Conservation (phyloP, 768 basidiomycete genomes). For the Tulasnella calospora region DNA sequence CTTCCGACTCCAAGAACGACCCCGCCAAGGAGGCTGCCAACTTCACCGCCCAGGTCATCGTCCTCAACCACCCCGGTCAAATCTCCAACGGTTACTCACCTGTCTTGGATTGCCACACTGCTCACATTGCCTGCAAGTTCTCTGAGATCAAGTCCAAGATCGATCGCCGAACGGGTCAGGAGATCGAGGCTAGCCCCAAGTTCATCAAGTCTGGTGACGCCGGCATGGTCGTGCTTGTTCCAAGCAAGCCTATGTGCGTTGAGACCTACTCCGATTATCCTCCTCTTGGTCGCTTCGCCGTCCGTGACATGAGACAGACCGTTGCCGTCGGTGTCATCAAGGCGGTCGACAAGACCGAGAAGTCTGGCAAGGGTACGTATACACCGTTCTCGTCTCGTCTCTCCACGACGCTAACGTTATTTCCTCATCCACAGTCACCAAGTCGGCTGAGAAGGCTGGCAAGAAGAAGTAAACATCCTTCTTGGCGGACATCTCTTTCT, state of each 20-base stretch:
- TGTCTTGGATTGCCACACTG: slow-evolving; percentile 99
- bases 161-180: slow-evolving; percentile 96
- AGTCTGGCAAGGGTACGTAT: slow-evolving; percentile 72
- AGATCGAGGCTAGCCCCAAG: slow-evolving; percentile 82
- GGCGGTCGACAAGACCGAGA: slow-evolving; percentile 88
- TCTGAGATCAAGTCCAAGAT: slow-evolving; percentile 98
- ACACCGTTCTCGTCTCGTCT: not conserved
- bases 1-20: slow-evolving; percentile 99
- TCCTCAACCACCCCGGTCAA: slow-evolving; percentile 99
- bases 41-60: slow-evolving; percentile 99
- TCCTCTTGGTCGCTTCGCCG: slow-evolving; percentile 98
- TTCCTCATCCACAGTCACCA: slow-evolving; percentile 56
- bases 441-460: slow-evolving; percentile 89
- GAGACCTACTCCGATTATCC: slow-evolving; percentile 96
- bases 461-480: slow-evolving; percentile 33
- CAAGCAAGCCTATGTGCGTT: slow-evolving; percentile 94
- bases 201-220: slow-evolving; percentile 99
- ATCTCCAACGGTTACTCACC: slow-evolving; percentile 99
- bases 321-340: slow-evolving; percentile 99
- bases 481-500: slow-evolving; percentile 17
- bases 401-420: not conserved
- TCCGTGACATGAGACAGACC: slow-evolving; percentile 99
- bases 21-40: slow-evolving; percentile 98
- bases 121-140: slow-evolving; percentile 99
- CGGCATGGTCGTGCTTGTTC: slow-evolving; percentile 95